Evolutionary conservation across 805 yeast species (phyloP).

Genomic region (Barnettozyma pratensis): DNA sequence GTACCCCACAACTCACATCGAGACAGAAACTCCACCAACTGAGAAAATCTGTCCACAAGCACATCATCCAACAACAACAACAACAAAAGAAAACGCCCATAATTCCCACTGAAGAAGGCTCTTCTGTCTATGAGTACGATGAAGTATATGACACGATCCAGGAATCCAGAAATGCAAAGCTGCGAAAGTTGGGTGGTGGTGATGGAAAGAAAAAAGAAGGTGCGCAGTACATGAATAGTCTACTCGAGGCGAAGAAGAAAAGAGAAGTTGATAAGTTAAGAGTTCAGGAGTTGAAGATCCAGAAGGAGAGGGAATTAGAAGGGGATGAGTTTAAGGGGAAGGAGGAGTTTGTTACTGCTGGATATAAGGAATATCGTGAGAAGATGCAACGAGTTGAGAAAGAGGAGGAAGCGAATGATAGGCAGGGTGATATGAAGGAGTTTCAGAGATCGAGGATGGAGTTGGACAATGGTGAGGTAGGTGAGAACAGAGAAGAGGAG

Average conservation of each 20-base stretch:
- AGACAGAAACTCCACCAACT: neutral
- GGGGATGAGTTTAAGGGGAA: constrained; percentile 33
- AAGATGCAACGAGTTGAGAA: constrained; percentile 3
- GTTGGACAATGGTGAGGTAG: neutral
- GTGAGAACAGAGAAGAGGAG: constrained; percentile 5
- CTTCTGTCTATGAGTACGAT: constrained; percentile 35
- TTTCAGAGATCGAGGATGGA: neutral
- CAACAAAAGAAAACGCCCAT: too few relatives aligned
- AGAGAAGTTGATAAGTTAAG: constrained; percentile 42
- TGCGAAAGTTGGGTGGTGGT: neutral
- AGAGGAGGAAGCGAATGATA: neutral
- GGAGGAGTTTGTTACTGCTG: constrained; percentile 44
- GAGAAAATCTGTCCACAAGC: neutral
- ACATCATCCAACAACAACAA: neutral
- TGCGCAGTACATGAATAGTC: constrained; percentile 33
- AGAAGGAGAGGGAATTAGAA: constrained; percentile 35
- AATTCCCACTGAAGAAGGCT: neutral
- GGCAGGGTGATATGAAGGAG: neutral
- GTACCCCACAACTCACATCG: neutral
- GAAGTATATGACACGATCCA: constrained; percentile 40
- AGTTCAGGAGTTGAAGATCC: constrained; percentile 33
- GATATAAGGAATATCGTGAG: constrained; percentile 34
- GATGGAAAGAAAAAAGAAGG: constrained; percentile 3
- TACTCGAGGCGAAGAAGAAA: constrained; percentile 39
- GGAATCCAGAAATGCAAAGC: constrained; percentile 13